Conservation (phyloP, 2,329 filamentous ascomycete species). For the Cytospora piceicola region DNA sequence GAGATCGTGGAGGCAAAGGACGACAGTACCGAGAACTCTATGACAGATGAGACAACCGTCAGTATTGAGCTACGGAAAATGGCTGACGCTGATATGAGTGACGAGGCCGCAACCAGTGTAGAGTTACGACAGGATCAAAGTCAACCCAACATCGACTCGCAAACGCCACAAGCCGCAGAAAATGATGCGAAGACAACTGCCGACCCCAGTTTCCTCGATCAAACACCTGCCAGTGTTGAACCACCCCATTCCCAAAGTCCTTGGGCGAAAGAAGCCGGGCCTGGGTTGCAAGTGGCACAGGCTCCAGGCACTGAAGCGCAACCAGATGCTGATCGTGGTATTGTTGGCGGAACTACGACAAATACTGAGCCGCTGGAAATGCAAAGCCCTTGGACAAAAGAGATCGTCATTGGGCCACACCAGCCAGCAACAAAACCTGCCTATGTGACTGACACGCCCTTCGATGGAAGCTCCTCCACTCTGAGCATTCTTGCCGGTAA, state of each 20-base stretch:
- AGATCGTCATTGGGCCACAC: background rate
- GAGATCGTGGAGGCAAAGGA: background rate
- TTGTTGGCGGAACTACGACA: background rate
- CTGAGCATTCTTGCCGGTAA: slow-evolving; percentile 17
- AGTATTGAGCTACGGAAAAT: background rate
- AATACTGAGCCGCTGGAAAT: background rate
- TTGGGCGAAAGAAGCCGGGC: background rate
- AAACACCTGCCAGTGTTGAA: background rate
- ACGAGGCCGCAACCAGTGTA: slow-evolving; percentile 1
- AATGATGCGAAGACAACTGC: background rate
- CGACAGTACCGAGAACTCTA: background rate
- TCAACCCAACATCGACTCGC: background rate
- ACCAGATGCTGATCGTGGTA: background rate
- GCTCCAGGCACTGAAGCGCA: background rate
- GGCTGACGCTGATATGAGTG: background rate
- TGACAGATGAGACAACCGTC: background rate
- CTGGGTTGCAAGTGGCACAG: background rate
- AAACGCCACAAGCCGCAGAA: background rate
- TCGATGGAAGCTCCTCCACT: slow-evolving; percentile 6
- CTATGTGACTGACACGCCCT: slow-evolving; percentile 22
- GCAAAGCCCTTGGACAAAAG: slow-evolving; percentile 20
- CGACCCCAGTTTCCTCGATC: background rate
- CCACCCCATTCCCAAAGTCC: slow-evolving; percentile 3
- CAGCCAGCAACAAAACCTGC: slow-evolving; percentile 24
- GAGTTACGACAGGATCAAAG: slow-evolving; percentile 3